These are phyloP conservation scores for Neofusicoccum ribis DNA, from an alignment of 2,329 filamentous ascomycete genomes.

Conservation along the genomic window DNA sequence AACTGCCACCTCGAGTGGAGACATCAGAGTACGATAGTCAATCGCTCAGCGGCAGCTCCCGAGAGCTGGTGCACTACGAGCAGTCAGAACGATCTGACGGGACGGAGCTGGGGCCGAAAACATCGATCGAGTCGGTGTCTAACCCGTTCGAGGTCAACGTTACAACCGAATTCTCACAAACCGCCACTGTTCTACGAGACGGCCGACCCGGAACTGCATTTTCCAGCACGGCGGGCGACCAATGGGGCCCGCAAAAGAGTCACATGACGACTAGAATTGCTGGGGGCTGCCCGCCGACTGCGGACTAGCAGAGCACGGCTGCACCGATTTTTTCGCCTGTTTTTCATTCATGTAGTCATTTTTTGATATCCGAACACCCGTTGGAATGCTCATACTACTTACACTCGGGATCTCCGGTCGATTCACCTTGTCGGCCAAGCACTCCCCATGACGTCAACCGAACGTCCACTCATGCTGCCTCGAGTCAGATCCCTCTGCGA, in stretches of 20 bases:
- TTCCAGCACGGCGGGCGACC: not conserved
- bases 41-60: not conserved
- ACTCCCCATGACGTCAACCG: too few species aligned
- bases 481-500: too few species aligned
- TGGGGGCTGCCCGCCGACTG: not conserved
- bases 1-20: too few species aligned
- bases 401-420: too few species aligned
- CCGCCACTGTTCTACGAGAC: not conserved
- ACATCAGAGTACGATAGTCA: not conserved
- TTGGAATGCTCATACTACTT: too few species aligned
- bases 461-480: too few species aligned
- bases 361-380: too few species aligned
- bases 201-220: not conserved
- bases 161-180: not conserved
- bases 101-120: not conserved
- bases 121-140: not conserved
- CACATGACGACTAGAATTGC: not conserved
- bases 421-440: too few species aligned
- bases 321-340: too few species aligned
- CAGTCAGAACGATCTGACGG: not conserved
- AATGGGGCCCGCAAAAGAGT: not conserved
- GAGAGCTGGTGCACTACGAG: not conserved
- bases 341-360: too few species aligned
- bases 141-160: not conserved
- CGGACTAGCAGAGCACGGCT: not conserved